Base-by-base conservation (phyloP, 1,284 basidiomycete species). In the Rhizoctonia solani region DNA sequence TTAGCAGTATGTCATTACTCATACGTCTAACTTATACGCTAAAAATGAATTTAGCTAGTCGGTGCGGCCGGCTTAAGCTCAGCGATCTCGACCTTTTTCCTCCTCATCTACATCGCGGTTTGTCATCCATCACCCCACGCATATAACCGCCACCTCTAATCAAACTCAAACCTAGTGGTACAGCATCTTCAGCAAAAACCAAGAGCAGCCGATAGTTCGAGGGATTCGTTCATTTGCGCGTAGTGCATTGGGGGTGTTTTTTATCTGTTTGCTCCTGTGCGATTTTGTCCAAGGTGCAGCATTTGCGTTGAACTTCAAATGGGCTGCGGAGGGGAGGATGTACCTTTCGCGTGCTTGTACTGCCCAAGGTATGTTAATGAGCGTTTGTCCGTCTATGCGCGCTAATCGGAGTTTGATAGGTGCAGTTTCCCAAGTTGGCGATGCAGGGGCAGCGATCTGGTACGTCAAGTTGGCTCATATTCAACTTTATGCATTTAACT, bases 401-500 rank as follows among this genome's bases (percentile, higher is more conserved):
- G 21, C 19, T 9, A 9, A 46, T 5, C n/a, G 44, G 9, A 39
- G 16, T 39, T 16, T 19, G 11, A 37, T 16, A 61, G 58, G 46
- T 16, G 32, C 21, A 27, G 37, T 63, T n/a, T 63, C 58, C 5
- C 58, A 63, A 47, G 32, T 63, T 5, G 58, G 58, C 3, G 58
- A 63, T 34, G 50, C 47, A 19, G 58, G 58, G 21, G 58, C 44
- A 4, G 58, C 58, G 21, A 32, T 63, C 16, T 63, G 58, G 58
- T 63, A 19, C 14, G 58, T n/a, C 47, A 47, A 42, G 11, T 46
- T 6, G 6, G n/a, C 23, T 27, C 8, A 3, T 50, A 9, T 6
- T 29, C 8, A 13, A 16, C 3, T 30, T 41, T 29, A 3, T 34
- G 41, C 2, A 21, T 37, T 63, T 63, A 16, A 21, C 9, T 41